Conservation (phyloP, 495 filamentous ascomycete species). For the Xylaria intraflava region DNA sequence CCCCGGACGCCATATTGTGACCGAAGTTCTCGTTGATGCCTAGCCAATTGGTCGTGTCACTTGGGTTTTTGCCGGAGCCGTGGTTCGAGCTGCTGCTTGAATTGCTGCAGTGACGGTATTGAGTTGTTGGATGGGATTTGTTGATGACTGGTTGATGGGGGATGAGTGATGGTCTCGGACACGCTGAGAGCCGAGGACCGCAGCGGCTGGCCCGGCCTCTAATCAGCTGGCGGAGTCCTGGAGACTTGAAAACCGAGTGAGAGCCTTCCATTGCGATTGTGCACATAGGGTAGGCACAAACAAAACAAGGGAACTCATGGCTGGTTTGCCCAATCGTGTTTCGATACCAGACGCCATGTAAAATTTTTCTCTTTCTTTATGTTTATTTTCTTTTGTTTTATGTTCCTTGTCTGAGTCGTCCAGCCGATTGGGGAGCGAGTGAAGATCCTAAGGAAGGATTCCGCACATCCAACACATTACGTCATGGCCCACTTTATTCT, state of each 20-base stretch:
- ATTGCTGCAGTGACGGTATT: not conserved
- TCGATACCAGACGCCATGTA: too few species aligned
- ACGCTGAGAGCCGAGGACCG: conserved; percentile 9
- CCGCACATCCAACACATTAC: too few species aligned
- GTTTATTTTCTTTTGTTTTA: too few species aligned
- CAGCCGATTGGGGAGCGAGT: too few species aligned
- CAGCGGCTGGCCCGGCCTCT: conserved; percentile 1
- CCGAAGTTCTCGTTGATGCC: conserved; percentile 4
- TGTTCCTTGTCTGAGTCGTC: too few species aligned
- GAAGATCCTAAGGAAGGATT: too few species aligned
- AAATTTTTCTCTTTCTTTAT: too few species aligned
- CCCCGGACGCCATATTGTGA: conserved; percentile 29
- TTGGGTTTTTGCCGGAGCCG: not conserved
- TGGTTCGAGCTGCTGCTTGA: not conserved
- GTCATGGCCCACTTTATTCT: too few species aligned
- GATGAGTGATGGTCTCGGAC: not conserved
- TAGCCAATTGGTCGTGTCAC: not conserved
- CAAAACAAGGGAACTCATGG: too few species aligned
- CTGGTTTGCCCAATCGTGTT: too few species aligned
- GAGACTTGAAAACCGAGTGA: not conserved
- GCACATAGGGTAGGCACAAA: too few species aligned
- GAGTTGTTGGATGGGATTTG: not conserved
- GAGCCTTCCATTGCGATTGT: not conserved
- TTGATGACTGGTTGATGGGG: not conserved
- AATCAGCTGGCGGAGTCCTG: conserved; percentile 4